These are phyloP conservation scores for Podila horticola DNA, from an alignment of 192 early-diverging fungal species.

Conservation along the genomic window DNA sequence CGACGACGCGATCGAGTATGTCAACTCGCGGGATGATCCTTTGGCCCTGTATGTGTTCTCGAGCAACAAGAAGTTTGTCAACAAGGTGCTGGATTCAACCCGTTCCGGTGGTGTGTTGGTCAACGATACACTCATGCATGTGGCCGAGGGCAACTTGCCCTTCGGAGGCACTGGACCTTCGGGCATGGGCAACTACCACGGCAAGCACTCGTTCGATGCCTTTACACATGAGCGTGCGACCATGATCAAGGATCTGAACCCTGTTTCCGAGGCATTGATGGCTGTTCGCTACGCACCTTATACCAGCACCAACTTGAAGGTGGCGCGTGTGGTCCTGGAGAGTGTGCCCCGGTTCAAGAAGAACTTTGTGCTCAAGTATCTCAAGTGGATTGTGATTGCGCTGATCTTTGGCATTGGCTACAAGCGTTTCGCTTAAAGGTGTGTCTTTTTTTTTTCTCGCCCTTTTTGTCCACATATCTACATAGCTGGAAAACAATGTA, in stretches of 20 bases:
- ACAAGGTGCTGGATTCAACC: constrained; percentile 75
- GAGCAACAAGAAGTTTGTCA: constrained; percentile 56
- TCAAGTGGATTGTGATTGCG: constrained; percentile 51
- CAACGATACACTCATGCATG: constrained; percentile 88
- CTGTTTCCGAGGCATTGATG: constrained; percentile 15
- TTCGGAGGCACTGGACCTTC: constrained; percentile 91
- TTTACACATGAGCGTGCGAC: constrained; percentile 84
- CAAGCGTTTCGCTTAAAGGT: constrained; percentile 18
- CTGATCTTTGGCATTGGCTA: constrained; percentile 38
- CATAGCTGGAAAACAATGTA: too few relatives aligned
- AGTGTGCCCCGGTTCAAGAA: constrained; percentile 41
- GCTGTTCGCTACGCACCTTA: constrained; percentile 45
- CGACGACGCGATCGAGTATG: constrained; percentile 74
- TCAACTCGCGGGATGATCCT: constrained; percentile 79
- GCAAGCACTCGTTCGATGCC: constrained; percentile 77
- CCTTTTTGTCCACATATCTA: too few relatives aligned
- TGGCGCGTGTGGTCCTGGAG: constrained; percentile 25
- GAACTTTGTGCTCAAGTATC: constrained; percentile 26
- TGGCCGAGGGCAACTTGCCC: constrained; percentile 67
- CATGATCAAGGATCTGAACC: constrained; percentile 60
- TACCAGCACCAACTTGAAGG: constrained; percentile 26
- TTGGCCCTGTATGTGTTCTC: constrained; percentile 86
- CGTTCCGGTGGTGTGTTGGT: constrained; percentile 80
- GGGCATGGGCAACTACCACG: constrained; percentile 90
- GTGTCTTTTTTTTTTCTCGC: too few relatives aligned